phyloP scores from a whole-genome alignment of 257 asterid genomes.

The Apocynum venetum region DNA sequence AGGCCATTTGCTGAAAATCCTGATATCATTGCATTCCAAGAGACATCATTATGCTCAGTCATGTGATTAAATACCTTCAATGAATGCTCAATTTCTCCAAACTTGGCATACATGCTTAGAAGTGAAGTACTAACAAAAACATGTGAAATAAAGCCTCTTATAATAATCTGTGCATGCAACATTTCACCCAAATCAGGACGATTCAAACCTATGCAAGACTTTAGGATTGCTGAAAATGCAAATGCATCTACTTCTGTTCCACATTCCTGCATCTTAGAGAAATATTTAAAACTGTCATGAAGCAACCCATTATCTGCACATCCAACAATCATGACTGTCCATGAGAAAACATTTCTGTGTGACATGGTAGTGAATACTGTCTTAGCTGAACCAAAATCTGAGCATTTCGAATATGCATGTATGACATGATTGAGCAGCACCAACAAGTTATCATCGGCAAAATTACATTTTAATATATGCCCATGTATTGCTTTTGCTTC shows the following conservation, averaged over 20 bases:
- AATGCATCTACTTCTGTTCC: constrained; percentile 44
- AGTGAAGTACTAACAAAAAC: constrained; percentile 46
- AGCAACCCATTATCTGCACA: constrained; percentile 31
- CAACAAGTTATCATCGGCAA: constrained; percentile 32
- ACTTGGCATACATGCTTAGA: constrained; percentile 44
- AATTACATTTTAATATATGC: constrained; percentile 30
- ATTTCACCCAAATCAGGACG: constrained; percentile 35
- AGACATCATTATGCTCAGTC: constrained; percentile 38
- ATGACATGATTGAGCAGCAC: constrained; percentile 44
- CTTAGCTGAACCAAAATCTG: constrained; percentile 35
- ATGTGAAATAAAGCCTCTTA: constrained; percentile 41
- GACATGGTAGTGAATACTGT: constrained; percentile 33
- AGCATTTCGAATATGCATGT: constrained; percentile 53
- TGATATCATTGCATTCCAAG: constrained; percentile 63
- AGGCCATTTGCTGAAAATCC: constrained; percentile 47
- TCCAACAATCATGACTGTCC: constrained; percentile 53
- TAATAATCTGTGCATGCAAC: constrained; percentile 42
- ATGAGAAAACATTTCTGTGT: constrained; percentile 40
- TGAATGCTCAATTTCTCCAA: constrained; percentile 39
- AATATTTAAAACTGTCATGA: constrained; percentile 31
- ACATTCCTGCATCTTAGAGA: constrained; percentile 31
- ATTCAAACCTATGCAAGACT: constrained; percentile 40
- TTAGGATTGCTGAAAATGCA: constrained; percentile 40
- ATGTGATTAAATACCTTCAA: constrained; percentile 37
- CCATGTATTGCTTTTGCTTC: constrained; percentile 41